These are phyloP conservation scores for Elsinoe arachidis DNA, from an alignment of 2,329 filamentous ascomycete species.

Conservation along the genomic window DNA sequence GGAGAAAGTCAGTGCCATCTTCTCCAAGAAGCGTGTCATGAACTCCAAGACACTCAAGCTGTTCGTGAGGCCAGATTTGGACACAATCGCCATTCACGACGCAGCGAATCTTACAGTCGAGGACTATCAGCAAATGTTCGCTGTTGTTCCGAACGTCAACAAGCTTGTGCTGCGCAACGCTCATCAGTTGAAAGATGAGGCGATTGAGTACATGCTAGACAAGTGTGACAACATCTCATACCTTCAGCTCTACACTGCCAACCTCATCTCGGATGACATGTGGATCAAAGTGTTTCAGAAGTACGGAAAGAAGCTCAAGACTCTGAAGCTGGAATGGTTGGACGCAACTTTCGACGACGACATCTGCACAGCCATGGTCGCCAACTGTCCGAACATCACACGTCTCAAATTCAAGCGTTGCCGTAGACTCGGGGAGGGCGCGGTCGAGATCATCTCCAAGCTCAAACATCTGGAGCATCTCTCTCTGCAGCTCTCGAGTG, in stretches of 20 bases:
- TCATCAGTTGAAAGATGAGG: conserved; percentile 83
- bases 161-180: conserved; percentile 70
- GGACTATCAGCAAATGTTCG: conserved; percentile 74
- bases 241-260: conserved; percentile 74
- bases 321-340: conserved; percentile 71
- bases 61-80: conserved; percentile 45
- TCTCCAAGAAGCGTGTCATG: conserved; percentile 54
- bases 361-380: conserved; percentile 52
- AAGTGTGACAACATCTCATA: conserved; percentile 61
- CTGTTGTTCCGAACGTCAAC: conserved; percentile 59
- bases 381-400: conserved; percentile 57
- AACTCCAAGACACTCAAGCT: conserved; percentile 43
- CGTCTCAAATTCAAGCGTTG: conserved; percentile 77
- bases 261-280: conserved; percentile 66
- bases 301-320: conserved; percentile 57
- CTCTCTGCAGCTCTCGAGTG: conserved; percentile 57
- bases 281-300: conserved; percentile 63
- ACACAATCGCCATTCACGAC: conserved; percentile 52
- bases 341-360: conserved; percentile 74
- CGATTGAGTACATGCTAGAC: conserved; percentile 70
- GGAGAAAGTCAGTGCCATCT: conserved; percentile 52
- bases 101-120: conserved; percentile 57
- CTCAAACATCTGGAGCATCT: conserved; percentile 62
- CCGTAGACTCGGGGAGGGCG: conserved; percentile 58
- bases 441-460: conserved; percentile 55